These are phyloP conservation scores for Daldinia decipiens DNA, from an alignment of 495 filamentous ascomycete species.

Conservation along the genomic window DNA sequence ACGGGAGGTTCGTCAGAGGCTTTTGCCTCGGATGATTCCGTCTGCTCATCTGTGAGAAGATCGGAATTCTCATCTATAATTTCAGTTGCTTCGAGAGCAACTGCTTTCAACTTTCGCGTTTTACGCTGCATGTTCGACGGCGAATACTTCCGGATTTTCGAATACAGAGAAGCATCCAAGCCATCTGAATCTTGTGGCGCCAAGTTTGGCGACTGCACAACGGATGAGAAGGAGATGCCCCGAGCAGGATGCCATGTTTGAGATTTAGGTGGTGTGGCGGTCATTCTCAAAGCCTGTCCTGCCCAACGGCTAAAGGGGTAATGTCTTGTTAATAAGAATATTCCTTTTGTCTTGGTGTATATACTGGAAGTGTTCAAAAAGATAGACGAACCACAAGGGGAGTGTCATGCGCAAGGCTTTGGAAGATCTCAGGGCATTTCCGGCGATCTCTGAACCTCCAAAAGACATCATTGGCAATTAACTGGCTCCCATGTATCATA, in stretches of 20 bases:
- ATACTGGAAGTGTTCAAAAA: neutral
- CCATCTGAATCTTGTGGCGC: conserved; percentile 21
- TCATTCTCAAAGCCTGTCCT: conserved; percentile 42
- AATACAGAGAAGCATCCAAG: conserved; percentile 10
- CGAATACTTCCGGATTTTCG: conserved; percentile 15
- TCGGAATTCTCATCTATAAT: conserved; percentile 21
- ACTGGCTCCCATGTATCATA: conserved; percentile 14
- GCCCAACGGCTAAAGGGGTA: conserved; percentile 24
- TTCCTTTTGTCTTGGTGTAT: conserved; percentile 1
- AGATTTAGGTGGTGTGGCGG: conserved; percentile 38
- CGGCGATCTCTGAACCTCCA: conserved; percentile 33
- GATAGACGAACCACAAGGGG: conserved; percentile 39
- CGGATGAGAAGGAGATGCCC: conserved; percentile 53
- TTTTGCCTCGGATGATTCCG: neutral
- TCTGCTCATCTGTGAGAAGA: conserved; percentile 11
- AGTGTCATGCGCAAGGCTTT: conserved; percentile 27
- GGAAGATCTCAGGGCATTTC: conserved; percentile 43
- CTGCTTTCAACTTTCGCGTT: conserved; percentile 6
- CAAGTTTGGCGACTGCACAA: conserved; percentile 26
- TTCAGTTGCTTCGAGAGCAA: neutral
- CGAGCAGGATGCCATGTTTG: conserved; percentile 54
- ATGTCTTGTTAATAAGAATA: conserved; percentile 23
- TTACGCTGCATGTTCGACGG: conserved; percentile 4
- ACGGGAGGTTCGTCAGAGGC: conserved; percentile 45
- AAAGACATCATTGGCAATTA: conserved; percentile 42